Evolutionary conservation across 2,329 filamentous ascomycete genomes (phyloP).

Genomic region (Fusarium tuaranense): DNA sequence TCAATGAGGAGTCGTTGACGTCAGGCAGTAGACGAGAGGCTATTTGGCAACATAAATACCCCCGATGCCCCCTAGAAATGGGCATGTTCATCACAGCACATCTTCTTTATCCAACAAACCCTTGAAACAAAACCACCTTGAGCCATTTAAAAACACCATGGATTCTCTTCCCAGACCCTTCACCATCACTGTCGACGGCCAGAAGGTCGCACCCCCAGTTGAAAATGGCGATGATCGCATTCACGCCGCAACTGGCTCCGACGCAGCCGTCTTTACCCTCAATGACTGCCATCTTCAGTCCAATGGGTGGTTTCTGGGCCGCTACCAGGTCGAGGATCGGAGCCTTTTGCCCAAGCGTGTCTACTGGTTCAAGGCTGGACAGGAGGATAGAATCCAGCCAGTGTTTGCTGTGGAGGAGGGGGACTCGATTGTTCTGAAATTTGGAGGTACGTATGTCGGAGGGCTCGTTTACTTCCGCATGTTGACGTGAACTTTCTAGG

Average conservation of each 20-base stretch:
- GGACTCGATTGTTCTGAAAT: background rate
- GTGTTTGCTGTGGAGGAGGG: background rate
- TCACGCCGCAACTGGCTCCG: background rate
- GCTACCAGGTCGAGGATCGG: background rate
- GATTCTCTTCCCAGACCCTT: background rate
- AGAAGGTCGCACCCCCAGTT: background rate
- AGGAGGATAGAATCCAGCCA: background rate
- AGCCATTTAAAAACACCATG: background rate
- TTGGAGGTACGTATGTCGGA: conserved; percentile 2
- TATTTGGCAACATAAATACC: background rate
- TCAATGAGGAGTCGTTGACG: background rate
- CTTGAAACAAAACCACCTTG: background rate
- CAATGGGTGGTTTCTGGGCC: conserved; percentile 16
- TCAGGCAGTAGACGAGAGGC: background rate
- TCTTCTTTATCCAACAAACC: background rate
- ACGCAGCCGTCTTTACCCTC: conserved; percentile 20
- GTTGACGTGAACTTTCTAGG: background rate
- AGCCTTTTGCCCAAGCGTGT: conserved; percentile 19
- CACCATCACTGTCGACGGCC: conserved; percentile 19
- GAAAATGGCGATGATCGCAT: background rate
- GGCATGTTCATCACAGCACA: background rate
- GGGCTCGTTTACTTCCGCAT: background rate
- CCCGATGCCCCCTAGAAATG: too few species aligned
- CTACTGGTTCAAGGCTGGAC: background rate
- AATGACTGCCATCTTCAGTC: background rate